Evolutionary conservation across 441 rosid species (phyloP), one percentile per base, ranked within the genome.

Genomic region (Melastoma candidum): DNA sequence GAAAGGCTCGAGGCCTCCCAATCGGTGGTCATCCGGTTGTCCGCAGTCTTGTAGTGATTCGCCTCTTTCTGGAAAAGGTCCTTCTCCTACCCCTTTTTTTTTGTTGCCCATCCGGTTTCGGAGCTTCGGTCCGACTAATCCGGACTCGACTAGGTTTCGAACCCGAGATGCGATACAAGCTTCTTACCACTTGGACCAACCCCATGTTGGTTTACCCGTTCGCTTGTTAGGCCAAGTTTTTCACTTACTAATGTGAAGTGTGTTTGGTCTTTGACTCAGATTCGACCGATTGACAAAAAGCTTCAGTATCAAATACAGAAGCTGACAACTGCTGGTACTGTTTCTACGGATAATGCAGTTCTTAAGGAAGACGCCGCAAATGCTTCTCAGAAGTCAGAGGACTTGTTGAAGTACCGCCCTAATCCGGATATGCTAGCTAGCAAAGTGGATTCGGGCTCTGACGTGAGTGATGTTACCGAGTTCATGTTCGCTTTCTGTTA

Each of bases 41-140:
- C 62, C 70, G 49, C 49, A 84, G 90, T 76, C 97, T 92, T 69
- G 83, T 84, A 1, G 98, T 87, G 82, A 83, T 79, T 43, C 77
- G 97, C 63, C 67, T 85, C 59, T 84, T 92, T 74, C 71, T 88
- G 55, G 97, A 92, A 67, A 92, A 92, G 93, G 94, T 92, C 17
- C 12, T 72, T 2, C 17, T 57, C 52, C 17, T 50, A 0, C 49
- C 12, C 56, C 1, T 49, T 26, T 3, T 11, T 47, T 25, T 25
- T 7, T 49, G 11, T 11, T 46, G 1, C 17, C 51, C 52, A 46
- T 0, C 51, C 22, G 12, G 22, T 17, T 17, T 17, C 22, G 22
- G 22, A 17, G 22, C 22, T 17, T 17, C 22, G 22, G 22, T 17
- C 22, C 22, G 22, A 17, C 22, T 17, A 17, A 17, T 17, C 22